Conservation (phyloP, 495 filamentous ascomycete genomes). For the Halenospora varia region DNA sequence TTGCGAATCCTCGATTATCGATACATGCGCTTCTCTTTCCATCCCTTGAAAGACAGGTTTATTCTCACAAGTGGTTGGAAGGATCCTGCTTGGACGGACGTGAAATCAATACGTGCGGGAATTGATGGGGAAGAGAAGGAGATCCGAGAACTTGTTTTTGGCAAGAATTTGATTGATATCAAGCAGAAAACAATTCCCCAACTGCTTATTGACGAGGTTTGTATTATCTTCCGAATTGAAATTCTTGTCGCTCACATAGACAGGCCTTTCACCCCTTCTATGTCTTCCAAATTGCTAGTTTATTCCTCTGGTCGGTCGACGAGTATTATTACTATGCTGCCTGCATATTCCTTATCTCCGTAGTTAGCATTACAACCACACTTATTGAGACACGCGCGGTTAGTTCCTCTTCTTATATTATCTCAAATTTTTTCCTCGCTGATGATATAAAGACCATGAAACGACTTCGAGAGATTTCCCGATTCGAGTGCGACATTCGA, state of each 20-base stretch:
- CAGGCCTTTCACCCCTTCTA: constrained; percentile 97
- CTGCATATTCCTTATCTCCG: constrained; percentile 93
- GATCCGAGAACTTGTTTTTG: constrained; percentile 80
- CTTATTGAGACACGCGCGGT: constrained; percentile 86
- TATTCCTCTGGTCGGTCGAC: constrained; percentile 92
- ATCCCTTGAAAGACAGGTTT: constrained; percentile 85
- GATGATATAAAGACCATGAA: constrained; percentile 66
- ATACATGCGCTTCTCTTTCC: constrained; percentile 89
- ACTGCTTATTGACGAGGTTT: constrained; percentile 84
- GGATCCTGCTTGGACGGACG: constrained; percentile 81
- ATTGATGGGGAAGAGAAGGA: constrained; percentile 88
- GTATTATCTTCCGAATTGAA: constrained; percentile 22
- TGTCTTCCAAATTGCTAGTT: constrained; percentile 93
- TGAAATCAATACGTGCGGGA: constrained; percentile 71
- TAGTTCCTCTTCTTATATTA: constrained; percentile 25
- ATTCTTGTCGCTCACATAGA: constrained; percentile 3
- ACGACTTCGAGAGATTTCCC: constrained; percentile 84
- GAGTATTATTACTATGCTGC: constrained; percentile 96
- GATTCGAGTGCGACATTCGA: constrained; percentile 91
- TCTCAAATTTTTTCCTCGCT: constrained; percentile 9
- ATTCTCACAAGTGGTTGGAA: constrained; percentile 84
- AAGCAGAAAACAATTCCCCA: constrained; percentile 78
- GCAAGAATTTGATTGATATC: constrained; percentile 84
- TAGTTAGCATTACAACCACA: constrained; percentile 85
- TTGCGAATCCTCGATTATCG: constrained; percentile 83